Conservation (phyloP, 192 early-diverging fungal genomes). For the Coemansia sp. region DNA sequence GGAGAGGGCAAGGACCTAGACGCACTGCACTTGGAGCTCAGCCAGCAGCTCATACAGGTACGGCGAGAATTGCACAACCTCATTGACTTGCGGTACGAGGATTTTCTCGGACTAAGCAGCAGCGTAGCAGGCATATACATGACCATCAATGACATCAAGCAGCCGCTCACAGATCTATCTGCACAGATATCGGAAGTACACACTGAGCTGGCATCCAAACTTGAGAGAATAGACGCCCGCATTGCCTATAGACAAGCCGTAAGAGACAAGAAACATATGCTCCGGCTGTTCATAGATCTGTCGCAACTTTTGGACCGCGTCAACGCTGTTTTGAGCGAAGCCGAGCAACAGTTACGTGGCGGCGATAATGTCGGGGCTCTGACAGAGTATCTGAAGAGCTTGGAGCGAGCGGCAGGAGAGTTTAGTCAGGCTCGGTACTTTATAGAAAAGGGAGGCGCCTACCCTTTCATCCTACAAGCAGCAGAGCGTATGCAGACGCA, state of each 20-base stretch:
- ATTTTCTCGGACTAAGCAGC: constrained; percentile 47
- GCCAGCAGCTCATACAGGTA: constrained; percentile 12
- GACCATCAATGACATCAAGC: constrained; percentile 13
- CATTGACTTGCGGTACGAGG: constrained; percentile 39
- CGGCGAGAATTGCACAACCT: constrained; percentile 31
- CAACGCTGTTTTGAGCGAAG: constrained; percentile 18
- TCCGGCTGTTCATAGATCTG: constrained; percentile 46
- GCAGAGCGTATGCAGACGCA: constrained; percentile 15
- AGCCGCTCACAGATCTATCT: constrained; percentile 13
- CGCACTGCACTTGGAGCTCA: constrained; percentile 33
- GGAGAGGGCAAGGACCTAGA: constrained; percentile 27
- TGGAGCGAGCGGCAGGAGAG: constrained; percentile 44
- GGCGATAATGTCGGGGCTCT: background rate
- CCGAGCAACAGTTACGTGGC: background rate
- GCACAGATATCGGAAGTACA: constrained; percentile 12
- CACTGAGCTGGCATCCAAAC: constrained; percentile 17
- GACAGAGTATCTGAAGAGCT: constrained; percentile 32
- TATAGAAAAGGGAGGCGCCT: constrained; percentile 24
- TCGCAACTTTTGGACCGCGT: constrained; percentile 34
- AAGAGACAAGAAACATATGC: constrained; percentile 36
- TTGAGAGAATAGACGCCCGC: constrained; percentile 28
- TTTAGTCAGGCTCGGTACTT: constrained; percentile 43
- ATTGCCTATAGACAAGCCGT: constrained; percentile 31
- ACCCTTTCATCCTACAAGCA: constrained; percentile 25
- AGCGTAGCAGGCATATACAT: constrained; percentile 36